Conservation (phyloP, 2,329 filamentous ascomycete species). For the Aspergillus pseudoterreus region DNA sequence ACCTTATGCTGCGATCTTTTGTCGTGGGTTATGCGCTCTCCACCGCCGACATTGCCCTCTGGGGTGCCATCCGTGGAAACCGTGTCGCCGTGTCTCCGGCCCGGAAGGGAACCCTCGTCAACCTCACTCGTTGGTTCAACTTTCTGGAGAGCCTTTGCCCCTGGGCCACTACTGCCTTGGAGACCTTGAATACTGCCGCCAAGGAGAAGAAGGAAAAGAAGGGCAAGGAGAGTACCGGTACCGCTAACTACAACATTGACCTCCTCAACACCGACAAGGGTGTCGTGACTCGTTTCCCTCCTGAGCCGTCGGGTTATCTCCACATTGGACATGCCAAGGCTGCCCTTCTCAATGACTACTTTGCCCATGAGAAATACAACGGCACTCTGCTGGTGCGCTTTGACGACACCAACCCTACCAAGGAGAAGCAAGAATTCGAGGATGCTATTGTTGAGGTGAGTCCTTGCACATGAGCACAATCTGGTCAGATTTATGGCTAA, state of each 20-base stretch:
- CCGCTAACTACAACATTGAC: conserved; percentile 80
- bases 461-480: no score
- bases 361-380: conserved; percentile 88
- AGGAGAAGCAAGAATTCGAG: conserved; percentile 95
- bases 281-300: conserved; percentile 87
- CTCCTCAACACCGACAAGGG: conserved; percentile 81
- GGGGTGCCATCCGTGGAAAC: conserved; percentile 78
- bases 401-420: conserved; percentile 95
- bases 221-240: conserved; percentile 66
- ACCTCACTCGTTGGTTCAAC: conserved; percentile 80
- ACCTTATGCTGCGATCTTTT: conserved; percentile 82
- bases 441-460: conserved; percentile 74
- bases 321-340: conserved; percentile 97
- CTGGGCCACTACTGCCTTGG: conserved; percentile 68
- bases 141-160: conserved; percentile 80
- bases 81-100: conserved; percentile 78
- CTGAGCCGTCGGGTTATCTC: conserved; percentile 92
- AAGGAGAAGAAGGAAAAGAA: conserved; percentile 66
- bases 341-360: conserved; percentile 91
- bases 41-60: conserved; percentile 75
- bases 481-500: no score
- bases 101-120: conserved; percentile 71
- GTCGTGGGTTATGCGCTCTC: conserved; percentile 76
- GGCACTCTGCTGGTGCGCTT: conserved; percentile 89
- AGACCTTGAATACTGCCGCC: conserved; percentile 64